Evolutionary conservation across 352 stramenopile species (phyloP).

Genomic region (Aphanomyces astaci): DNA sequence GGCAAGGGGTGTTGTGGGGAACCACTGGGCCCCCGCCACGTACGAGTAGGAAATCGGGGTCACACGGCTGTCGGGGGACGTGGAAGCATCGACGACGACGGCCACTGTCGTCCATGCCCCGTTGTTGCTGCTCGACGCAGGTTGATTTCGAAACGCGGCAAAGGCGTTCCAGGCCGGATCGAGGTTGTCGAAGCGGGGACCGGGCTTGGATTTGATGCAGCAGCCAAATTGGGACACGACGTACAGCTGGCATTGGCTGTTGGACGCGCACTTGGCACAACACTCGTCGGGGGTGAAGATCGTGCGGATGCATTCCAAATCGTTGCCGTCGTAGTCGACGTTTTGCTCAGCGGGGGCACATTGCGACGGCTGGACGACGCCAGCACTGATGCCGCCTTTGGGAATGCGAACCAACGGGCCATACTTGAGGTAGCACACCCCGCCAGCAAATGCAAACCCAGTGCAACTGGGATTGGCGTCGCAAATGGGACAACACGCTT

Average conservation of each 20-base stretch:
- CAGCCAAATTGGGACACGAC: slow-evolving; percentile 3
- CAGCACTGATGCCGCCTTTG: not conserved
- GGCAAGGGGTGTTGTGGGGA: not conserved
- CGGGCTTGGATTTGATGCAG: not conserved
- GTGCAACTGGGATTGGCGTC: not conserved
- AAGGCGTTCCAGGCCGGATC: not conserved
- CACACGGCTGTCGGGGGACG: not conserved
- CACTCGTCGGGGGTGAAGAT: not conserved
- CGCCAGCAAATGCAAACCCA: slow-evolving; percentile 6
- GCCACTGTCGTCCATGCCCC: too few relatives aligned
- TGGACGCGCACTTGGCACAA: not conserved
- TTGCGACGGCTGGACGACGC: not conserved
- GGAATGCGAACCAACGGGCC: not conserved
- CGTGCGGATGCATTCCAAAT: not conserved
- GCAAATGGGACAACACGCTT: slow-evolving; percentile 13
- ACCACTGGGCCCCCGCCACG: not conserved
- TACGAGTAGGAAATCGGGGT: not conserved
- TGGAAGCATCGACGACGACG: not conserved
- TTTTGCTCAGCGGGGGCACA: slow-evolving; percentile 1
- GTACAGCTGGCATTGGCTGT: not conserved
- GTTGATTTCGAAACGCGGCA: too few relatives aligned
- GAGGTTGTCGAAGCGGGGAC: not conserved
- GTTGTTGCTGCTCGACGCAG: not conserved
- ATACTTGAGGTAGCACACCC: slow-evolving; percentile 10
- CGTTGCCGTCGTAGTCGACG: slow-evolving; percentile 15